These are phyloP conservation scores for Adansonia rubrostipa DNA, from an alignment of 441 rosid species.

Conservation along the genomic window DNA sequence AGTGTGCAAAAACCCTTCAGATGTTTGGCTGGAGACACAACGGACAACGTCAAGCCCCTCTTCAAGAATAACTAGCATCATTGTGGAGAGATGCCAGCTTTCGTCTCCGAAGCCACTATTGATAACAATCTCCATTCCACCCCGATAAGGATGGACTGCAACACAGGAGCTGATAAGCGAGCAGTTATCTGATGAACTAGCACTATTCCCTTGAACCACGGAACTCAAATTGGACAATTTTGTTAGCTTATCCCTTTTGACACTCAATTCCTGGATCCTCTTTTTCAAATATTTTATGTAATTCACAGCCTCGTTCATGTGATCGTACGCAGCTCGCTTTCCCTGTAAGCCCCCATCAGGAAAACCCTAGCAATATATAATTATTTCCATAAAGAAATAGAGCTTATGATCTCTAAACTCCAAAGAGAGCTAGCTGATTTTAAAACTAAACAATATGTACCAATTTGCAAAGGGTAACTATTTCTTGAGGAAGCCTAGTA, in stretches of 20 bases:
- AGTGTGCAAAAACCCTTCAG: slow-evolving; percentile 31
- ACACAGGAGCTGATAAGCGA: slow-evolving; percentile 11
- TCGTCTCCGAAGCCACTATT: slow-evolving; percentile 30
- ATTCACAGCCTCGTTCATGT: slow-evolving; percentile 42
- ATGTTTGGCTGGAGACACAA: slow-evolving; percentile 35
- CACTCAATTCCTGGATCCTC: slow-evolving; percentile 35
- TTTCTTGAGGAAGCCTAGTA: neutral
- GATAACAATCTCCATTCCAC: slow-evolving; percentile 43
- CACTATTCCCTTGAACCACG: slow-evolving; percentile 6
- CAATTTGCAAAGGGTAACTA: neutral
- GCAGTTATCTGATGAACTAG: neutral
- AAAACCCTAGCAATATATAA: slow-evolving; percentile 30
- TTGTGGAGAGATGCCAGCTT: slow-evolving; percentile 37
- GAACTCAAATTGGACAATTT: slow-evolving; percentile 2
- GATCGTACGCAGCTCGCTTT: slow-evolving; percentile 48
- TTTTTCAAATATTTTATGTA: slow-evolving; percentile 36
- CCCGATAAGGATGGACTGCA: slow-evolving; percentile 26
- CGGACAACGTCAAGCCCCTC: slow-evolving; percentile 44
- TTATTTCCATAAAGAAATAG: neutral
- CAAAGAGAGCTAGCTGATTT: neutral
- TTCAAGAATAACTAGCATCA: slow-evolving; percentile 35
- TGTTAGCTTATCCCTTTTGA: slow-evolving; percentile 42
- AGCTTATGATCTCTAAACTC: neutral
- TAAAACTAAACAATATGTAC: neutral
- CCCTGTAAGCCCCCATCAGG: slow-evolving; percentile 43